Conservation (phyloP, 352 stramenopile species). For the Phytophthora crassamura region DNA sequence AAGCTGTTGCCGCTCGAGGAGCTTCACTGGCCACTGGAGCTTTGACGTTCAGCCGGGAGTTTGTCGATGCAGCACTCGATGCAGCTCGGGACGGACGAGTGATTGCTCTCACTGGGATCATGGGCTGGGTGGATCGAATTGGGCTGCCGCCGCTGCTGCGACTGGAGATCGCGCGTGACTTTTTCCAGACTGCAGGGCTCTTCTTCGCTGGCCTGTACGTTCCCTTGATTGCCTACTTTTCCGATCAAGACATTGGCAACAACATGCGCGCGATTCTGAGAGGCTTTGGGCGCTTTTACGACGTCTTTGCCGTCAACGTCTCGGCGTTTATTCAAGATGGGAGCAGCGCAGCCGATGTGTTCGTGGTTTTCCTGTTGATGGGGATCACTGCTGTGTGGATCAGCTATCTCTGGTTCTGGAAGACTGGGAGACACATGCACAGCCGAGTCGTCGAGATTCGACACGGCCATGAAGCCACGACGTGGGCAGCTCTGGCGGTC, state of each 20-base stretch:
- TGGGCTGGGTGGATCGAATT: too few relatives aligned
- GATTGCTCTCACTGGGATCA: too few relatives aligned
- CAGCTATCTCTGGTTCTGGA: conserved; percentile 39
- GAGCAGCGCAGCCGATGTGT: conserved; percentile 24
- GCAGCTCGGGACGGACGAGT: too few relatives aligned
- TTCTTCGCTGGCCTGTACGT: conserved; percentile 54
- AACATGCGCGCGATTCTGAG: too few relatives aligned
- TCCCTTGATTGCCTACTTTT: conserved; percentile 4
- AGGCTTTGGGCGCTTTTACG: too few relatives aligned
- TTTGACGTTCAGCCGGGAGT: too few relatives aligned
- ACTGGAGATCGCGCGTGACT: conserved; percentile 57
- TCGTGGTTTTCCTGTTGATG: conserved; percentile 30
- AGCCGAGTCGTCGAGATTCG: conserved; percentile 41
- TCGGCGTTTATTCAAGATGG: conserved; percentile 8
- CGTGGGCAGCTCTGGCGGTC: conserved; percentile 28
- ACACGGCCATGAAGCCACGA: conserved; percentile 41
- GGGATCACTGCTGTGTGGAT: conserved; percentile 33
- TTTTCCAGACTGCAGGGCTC: conserved; percentile 49
- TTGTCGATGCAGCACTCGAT: too few relatives aligned
- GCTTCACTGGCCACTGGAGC: too few relatives aligned
- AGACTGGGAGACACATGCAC: conserved; percentile 33
- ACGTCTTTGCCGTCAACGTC: too few relatives aligned
- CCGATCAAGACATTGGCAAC: too few relatives aligned
- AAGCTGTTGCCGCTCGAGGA: too few relatives aligned
- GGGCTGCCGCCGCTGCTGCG: conserved; percentile 32